These are phyloP conservation scores for Luvunga scandens DNA, from an alignment of 345 rosid species.

Conservation along the genomic window DNA sequence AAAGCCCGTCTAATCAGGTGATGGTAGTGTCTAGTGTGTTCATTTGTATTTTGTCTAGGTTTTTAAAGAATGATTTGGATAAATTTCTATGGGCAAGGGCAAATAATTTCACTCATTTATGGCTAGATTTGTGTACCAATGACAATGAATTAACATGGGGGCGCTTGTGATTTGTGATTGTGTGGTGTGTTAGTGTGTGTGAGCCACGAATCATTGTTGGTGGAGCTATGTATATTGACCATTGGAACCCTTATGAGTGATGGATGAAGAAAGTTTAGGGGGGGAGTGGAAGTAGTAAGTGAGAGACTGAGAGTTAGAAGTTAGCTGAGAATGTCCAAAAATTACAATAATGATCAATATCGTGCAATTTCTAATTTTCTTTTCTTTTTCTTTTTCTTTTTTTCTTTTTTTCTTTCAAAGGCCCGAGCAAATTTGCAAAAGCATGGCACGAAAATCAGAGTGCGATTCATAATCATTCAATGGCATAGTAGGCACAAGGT, in stretches of 20 bases:
- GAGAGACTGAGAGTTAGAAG: neutral
- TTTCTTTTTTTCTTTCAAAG: no score
- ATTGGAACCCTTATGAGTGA: neutral
- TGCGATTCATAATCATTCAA: neutral
- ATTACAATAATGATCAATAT: neutral
- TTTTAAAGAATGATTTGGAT: neutral
- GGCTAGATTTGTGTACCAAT: neutral
- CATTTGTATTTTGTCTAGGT: neutral
- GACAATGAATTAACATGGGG: neutral
- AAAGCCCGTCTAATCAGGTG: no score
- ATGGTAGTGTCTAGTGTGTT: neutral
- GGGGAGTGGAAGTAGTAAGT: neutral
- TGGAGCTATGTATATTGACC: no score
- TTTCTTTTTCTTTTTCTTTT: no score
- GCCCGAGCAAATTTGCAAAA: neutral
- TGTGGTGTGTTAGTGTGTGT: no score
- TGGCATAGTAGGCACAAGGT: neutral
- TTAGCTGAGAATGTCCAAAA: neutral
- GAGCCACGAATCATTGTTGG: no score
- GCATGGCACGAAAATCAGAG: neutral
- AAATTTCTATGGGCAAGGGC: neutral
- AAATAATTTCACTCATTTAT: neutral
- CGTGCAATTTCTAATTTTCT: neutral
- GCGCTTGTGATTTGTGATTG: no score
- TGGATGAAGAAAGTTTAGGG: no score